Base-by-base conservation (phyloP, 2,329 filamentous ascomycete genomes). In the Colletotrichum sp. region DNA sequence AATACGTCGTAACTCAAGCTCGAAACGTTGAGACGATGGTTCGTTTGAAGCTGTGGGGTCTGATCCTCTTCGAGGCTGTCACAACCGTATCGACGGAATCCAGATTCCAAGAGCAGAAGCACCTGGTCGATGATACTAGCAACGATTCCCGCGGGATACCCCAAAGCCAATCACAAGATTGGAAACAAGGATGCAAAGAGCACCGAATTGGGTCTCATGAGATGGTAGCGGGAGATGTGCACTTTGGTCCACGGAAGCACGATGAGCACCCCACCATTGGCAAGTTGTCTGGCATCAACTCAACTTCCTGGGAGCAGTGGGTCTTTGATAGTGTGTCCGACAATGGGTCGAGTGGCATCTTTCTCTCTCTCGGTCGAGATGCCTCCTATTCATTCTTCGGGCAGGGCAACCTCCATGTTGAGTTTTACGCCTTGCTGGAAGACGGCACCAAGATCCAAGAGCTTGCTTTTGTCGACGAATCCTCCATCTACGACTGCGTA, bases 261-360 rank as follows among this genome's bases (percentile, higher is more conserved):
- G 28, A 32, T 26, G 68, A 70, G 21, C 55, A 70, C 34, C 68
- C 36, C 21, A 28, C 55, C 34, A 13, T 39, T 9, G 49, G 49
- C 52, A 69, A 69, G 52, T n/a, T 69, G n/a, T 69, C 67, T 15
- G 55, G 32, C 32, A 70, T 70, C 68, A 70, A 70, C 36, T 28
- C 55, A 18, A 63, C 55, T 15, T 30, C 55, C 5, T 70, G 68
- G 68, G 68, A 70, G 28, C 68, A 70, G 34, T 70, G 68, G 68
- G 68, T 44, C 30, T 70, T 70, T 49, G 68, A 70, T 34, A 49
- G 68, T 21, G 36, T 62, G 10, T 60, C 68, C 2, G 55, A 62
- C 24, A 16, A 28, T 3, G 68, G 68, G 10, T 30, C n/a, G 9
- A 30, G 32, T n/a, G 68, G 68, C 1, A 44, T 70, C 4, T 49